phyloP scores from a whole-genome alignment of 2,329 filamentous ascomycete genomes.

The Neonectria faginata region DNA sequence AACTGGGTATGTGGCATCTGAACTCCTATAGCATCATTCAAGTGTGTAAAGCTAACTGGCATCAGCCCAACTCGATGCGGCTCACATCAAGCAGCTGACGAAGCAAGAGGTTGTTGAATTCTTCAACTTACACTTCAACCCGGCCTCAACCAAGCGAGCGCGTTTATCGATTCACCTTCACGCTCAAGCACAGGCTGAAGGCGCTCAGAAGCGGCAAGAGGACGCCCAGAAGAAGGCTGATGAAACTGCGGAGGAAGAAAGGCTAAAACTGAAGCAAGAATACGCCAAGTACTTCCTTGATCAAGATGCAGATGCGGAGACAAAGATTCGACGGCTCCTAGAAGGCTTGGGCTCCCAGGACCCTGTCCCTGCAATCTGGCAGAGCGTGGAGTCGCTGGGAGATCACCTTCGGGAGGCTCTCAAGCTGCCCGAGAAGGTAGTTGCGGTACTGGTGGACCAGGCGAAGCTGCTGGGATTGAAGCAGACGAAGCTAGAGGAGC shows the following conservation, averaged over 20 bases:
- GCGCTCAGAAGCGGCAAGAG: conserved; percentile 62
- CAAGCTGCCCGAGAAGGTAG: conserved; percentile 17
- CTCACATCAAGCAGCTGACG: conserved; percentile 76
- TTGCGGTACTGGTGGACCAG: conserved; percentile 19
- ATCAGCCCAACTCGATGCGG: conserved; percentile 80
- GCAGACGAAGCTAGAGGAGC: conserved; percentile 18
- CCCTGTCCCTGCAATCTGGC: conserved; percentile 19
- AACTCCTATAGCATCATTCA: not conserved
- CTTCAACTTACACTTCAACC: conserved; percentile 80
- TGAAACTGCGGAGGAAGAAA: conserved; percentile 33
- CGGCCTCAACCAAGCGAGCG: conserved; percentile 77
- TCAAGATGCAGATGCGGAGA: conserved; percentile 10
- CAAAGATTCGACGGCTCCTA: conserved; percentile 15
- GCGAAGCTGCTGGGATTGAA: conserved; percentile 18
- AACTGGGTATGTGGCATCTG: conserved; percentile 71
- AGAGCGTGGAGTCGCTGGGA: conserved; percentile 23
- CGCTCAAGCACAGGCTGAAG: conserved; percentile 71
- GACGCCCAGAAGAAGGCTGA: conserved; percentile 52
- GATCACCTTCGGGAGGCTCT: conserved; percentile 22
- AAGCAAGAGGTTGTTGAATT: conserved; percentile 86
- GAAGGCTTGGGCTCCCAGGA: conserved; percentile 21
- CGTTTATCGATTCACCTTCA: conserved; percentile 87
- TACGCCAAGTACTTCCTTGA: conserved; percentile 24
- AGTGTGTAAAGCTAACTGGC: conserved; percentile 31
- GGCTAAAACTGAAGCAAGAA: conserved; percentile 17